Percentiles rank a stretch among this genome's conserved stretches.
These are phyloP conservation scores for Bimuria novae-zelandiae DNA, from an alignment of 2,329 filamentous ascomycete species.

Conservation along the genomic window DNA sequence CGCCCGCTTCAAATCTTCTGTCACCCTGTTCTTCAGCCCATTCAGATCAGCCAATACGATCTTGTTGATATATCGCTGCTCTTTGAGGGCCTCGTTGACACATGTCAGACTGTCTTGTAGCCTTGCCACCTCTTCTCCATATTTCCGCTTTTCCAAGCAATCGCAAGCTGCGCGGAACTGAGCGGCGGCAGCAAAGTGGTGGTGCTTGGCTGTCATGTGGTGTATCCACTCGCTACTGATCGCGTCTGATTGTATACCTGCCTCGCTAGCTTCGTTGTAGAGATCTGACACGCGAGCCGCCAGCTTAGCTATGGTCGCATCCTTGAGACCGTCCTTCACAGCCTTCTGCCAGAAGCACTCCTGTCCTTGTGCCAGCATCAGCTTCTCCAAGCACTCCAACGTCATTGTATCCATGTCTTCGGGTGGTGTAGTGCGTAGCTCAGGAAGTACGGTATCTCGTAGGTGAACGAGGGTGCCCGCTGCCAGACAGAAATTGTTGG, in stretches of 20 bases:
- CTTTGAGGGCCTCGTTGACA: constrained; percentile 83
- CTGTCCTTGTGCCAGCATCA: constrained; percentile 90
- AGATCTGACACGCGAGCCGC: constrained; percentile 90
- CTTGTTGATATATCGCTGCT: constrained; percentile 80
- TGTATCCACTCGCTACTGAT: constrained; percentile 97
- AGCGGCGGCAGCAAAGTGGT: constrained; percentile 94
- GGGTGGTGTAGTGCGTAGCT: constrained; percentile 80
- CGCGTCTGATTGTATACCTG: constrained; percentile 83
- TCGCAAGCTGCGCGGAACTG: constrained; percentile 91
- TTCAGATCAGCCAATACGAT: constrained; percentile 81
- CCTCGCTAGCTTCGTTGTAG: constrained; percentile 82
- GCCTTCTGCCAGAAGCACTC: constrained; percentile 99
- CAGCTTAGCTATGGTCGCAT: constrained; percentile 87
- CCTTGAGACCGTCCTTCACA: constrained; percentile 90
- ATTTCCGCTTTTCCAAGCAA: constrained; percentile 89
- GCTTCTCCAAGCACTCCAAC: constrained; percentile 77
- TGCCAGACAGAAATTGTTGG: constrained; percentile 85
- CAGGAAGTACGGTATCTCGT: constrained; percentile 75
- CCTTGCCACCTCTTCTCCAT: constrained; percentile 92
- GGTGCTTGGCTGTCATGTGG: constrained; percentile 94
- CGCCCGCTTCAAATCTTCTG: constrained; percentile 86
- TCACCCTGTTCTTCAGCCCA: constrained; percentile 77
- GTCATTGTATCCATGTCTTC: constrained; percentile 96
- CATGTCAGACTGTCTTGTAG: constrained; percentile 81
- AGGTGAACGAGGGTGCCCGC: constrained; percentile 84